Base-by-base conservation (phyloP, 1,139 yeast species). In the Arxiozyma slooffiae region DNA sequence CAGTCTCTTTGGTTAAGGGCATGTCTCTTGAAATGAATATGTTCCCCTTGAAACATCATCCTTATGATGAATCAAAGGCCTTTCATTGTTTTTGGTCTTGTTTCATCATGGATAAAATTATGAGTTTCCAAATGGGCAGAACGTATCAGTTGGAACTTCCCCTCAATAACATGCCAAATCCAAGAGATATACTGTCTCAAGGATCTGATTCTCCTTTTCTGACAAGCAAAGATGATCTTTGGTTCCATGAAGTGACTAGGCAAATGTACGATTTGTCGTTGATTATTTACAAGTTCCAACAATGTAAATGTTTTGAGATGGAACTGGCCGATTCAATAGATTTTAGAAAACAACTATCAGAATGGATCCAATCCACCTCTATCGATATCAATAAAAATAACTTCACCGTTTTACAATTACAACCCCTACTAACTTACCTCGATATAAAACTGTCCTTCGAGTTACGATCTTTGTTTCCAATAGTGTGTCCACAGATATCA, bases 11-110 rank as follows among this genome's bases (percentile, higher is more conserved):
- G 76, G 68, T 76, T 30, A 72, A 75, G 52, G 76, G 81, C 4
- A 79, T 81, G 82, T 82, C 84, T 1, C 60, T 81, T 40, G 57
- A 63, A 36, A 57, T 67, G 38, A 61, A 63, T 37, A 47, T 57
- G 23, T 57, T 62, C 26, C 67, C 72, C 55, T 56, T 59, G 56
- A 43, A 66, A 61, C 52, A 58, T 37, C 36, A 53, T 7, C 53
- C 57, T 1, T 79, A 79, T 60, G 85, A 80, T 53, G 62, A 63
- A 24, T 59, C 73, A 23, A 81, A 80, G 61, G 75, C 79, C 0
- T 71, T 71, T 53, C 68, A 84, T 44, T 72, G 80, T 1, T 81
- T 79, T 60, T 81, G 84, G 82, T 60, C 76, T 26, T 77, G 77
- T 6, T 81, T 74, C 58, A 71, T 78, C 0, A 67, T 79, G 69